phyloP scores from a whole-genome alignment of 163 green algal genomes.

The Trebouxiophyceae sp. region DNA sequence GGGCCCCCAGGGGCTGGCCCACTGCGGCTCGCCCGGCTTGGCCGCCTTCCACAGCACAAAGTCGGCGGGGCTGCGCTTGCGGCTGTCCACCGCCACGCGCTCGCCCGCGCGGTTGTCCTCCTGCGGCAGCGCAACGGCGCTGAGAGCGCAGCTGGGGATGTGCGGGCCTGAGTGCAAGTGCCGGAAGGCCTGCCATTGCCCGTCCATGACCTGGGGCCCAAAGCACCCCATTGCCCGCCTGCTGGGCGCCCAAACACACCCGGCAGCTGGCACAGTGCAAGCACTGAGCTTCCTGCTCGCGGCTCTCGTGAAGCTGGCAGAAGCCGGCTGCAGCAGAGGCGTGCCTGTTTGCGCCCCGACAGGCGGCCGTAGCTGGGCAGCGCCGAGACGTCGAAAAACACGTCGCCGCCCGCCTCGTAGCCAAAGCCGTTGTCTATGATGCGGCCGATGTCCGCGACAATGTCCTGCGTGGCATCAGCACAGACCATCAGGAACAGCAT shows the following conservation, averaged over 20 bases:
- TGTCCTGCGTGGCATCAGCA: too few species aligned
- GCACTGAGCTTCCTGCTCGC: too few species aligned
- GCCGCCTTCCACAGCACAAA: constrained; percentile 94
- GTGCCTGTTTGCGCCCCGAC: constrained; percentile 32
- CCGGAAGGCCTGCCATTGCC: too few species aligned
- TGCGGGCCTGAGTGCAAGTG: too few species aligned
- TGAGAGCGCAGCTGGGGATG: too few species aligned
- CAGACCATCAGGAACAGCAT: too few species aligned
- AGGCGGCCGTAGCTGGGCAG: constrained; percentile 60
- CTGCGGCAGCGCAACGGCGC: constrained; percentile 29
- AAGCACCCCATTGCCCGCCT: too few species aligned
- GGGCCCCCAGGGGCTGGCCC: constrained; percentile 85
- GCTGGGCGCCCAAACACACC: too few species aligned
- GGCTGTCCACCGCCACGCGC: constrained; percentile 73
- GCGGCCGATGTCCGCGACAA: constrained; percentile 80
- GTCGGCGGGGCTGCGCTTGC: constrained; percentile 83
- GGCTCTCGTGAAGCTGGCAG: too few species aligned
- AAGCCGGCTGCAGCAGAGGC: neutral
- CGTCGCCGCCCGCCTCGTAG: constrained; percentile 75
- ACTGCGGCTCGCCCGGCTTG: constrained; percentile 87
- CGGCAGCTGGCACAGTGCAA: too few species aligned
- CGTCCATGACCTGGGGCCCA: too few species aligned
- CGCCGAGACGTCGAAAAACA: constrained; percentile 89
- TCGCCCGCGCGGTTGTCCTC: constrained; percentile 83
- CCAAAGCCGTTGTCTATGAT: constrained; percentile 90